Conservation (phyloP, 148 eudicot species). For the Persicaria maculosa region DNA sequence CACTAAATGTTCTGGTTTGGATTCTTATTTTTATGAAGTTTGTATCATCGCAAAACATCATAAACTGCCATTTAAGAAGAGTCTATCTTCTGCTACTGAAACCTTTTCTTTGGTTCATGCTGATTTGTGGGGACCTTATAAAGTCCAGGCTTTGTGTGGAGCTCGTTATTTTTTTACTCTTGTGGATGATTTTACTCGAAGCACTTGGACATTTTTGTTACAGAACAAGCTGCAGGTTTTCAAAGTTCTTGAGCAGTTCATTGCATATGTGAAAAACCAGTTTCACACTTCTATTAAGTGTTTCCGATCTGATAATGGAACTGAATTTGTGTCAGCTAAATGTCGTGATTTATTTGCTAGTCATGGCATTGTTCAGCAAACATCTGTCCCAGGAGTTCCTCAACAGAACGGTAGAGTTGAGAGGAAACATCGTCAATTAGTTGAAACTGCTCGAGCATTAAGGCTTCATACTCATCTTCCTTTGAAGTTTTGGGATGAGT, state of each 20-base stretch:
- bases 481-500: neutral
- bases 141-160: neutral
- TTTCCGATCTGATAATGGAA: neutral
- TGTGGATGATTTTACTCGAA: constrained; percentile 13
- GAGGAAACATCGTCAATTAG: neutral
- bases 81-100: neutral
- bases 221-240: neutral
- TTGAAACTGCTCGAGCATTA: neutral
- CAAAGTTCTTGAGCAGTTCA: neutral
- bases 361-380: neutral
- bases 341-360: neutral
- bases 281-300: neutral
- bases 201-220: constrained; percentile 4
- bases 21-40: neutral
- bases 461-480: neutral
- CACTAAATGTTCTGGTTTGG: too few species aligned
- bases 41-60: neutral
- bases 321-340: neutral
- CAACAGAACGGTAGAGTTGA: neutral
- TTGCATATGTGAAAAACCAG: neutral
- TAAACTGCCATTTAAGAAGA: neutral
- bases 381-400: neutral
- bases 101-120: neutral
- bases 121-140: neutral
- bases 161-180: neutral